phyloP scores from a whole-genome alignment of 441 rosid genomes.

The Bocquillonia castaneifolia region DNA sequence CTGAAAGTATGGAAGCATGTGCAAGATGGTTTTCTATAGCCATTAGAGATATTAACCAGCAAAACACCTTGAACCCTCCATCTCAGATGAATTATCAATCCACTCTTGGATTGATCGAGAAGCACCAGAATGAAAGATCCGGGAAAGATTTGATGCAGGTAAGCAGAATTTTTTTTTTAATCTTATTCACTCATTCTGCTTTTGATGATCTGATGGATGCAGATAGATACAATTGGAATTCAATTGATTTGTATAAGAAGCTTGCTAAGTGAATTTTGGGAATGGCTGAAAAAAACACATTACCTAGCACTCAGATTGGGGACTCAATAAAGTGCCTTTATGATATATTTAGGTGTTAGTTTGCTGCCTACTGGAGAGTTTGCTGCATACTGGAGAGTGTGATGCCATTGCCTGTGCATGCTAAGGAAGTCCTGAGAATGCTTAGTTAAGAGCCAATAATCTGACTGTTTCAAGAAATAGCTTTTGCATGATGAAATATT shows the following conservation, averaged over 20 bases:
- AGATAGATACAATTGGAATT: neutral
- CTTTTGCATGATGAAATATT: too few relatives aligned
- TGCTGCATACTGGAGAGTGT: neutral
- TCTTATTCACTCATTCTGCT: neutral
- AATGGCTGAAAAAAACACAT: neutral
- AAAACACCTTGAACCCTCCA: conserved; percentile 27
- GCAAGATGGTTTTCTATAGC: conserved; percentile 78
- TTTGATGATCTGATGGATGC: neutral
- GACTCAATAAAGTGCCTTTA: neutral
- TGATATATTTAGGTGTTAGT: neutral
- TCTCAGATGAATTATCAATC: conserved; percentile 27
- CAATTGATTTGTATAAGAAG: neutral
- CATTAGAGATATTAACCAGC: conserved; percentile 36
- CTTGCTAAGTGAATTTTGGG: neutral
- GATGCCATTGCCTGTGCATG: neutral
- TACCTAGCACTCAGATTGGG: neutral
- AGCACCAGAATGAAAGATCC: conserved; percentile 23
- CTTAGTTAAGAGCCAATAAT: neutral
- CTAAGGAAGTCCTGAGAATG: conserved; percentile 1
- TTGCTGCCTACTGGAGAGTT: neutral
- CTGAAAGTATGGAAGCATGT: conserved; percentile 90
- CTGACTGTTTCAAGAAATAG: too few relatives aligned
- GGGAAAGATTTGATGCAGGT: conserved; percentile 56
- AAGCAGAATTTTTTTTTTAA: conserved; percentile 1
- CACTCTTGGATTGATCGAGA: conserved; percentile 20